Conservation (phyloP, 73 alveolate genomes). For the Halteria grandinella region DNA sequence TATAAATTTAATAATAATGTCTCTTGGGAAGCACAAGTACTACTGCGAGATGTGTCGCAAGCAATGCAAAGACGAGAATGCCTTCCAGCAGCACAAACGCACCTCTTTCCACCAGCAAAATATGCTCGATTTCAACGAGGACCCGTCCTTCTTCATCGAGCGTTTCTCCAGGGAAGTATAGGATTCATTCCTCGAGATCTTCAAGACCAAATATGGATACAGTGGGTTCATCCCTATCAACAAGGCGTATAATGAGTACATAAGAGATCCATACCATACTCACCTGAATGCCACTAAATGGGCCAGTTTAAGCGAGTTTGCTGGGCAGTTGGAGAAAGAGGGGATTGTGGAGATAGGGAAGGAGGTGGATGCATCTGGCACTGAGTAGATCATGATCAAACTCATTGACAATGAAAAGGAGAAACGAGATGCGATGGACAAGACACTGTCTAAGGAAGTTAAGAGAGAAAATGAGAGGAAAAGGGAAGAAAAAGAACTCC, state of each 20-base stretch:
- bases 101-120: conserved; percentile 31
- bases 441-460: neutral
- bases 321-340: neutral
- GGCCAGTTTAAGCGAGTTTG: conserved; percentile 32
- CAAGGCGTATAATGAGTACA: conserved; percentile 51
- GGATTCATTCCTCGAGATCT: neutral
- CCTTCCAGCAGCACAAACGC: conserved; percentile 13
- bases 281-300: conserved; percentile 50
- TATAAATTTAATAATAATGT: no score
- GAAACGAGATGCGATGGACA: neutral
- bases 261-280: conserved; percentile 44
- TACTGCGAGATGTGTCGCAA: conserved; percentile 53
- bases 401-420: conserved; percentile 12
- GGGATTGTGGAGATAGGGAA: neutral
- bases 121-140: conserved; percentile 20
- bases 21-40: conserved; percentile 44
- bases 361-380: conserved; percentile 4
- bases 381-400: conserved; percentile 16
- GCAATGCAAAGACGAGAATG: conserved; percentile 55
- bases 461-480: conserved; percentile 22
- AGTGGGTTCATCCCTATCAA: conserved; percentile 10
- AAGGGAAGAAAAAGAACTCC: conserved; percentile 44
- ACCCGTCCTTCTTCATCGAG: conserved; percentile 6
- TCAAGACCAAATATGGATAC: conserved; percentile 23
- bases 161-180: conserved; percentile 16